Percentiles rank a stretch among this genome's conserved stretches.
Evolutionary conservation across 1,284 basidiomycete species (phyloP).

Genomic region (Cryptococcus floricola): DNA sequence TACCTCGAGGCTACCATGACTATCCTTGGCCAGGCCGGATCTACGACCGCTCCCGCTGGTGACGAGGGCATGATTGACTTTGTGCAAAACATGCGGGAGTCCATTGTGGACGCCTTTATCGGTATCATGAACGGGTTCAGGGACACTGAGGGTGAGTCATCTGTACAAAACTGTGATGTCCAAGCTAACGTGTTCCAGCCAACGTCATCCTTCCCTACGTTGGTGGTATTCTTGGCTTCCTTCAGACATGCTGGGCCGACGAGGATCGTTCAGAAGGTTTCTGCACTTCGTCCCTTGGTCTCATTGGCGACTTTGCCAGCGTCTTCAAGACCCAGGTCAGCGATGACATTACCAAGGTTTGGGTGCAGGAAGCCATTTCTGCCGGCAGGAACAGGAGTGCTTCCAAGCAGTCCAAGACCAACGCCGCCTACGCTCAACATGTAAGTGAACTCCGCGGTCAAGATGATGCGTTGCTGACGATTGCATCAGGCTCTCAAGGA

Average conservation of each 20-base stretch:
- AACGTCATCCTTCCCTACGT: slow-evolving; percentile 66
- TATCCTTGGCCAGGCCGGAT: slow-evolving; percentile 85
- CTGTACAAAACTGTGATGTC: slow-evolving; percentile 4
- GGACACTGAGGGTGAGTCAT: slow-evolving; percentile 61
- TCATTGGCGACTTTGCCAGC: slow-evolving; percentile 90
- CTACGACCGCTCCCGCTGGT: slow-evolving; percentile 73
- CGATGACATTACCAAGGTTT: slow-evolving; percentile 69
- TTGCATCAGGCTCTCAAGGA: slow-evolving; percentile 28
- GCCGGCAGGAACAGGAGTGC: slow-evolving; percentile 53
- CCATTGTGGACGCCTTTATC: slow-evolving; percentile 94
- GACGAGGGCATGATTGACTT: slow-evolving; percentile 61
- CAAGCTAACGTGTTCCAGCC: slow-evolving; percentile 7
- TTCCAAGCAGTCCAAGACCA: slow-evolving; percentile 52
- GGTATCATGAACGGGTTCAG: slow-evolving; percentile 90
- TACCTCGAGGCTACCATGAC: slow-evolving; percentile 87
- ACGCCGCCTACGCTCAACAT: slow-evolving; percentile 57
- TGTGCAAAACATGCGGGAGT: slow-evolving; percentile 83
- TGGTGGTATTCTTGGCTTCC: slow-evolving; percentile 71
- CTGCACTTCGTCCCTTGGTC: slow-evolving; percentile 70
- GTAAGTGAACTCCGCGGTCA: slow-evolving; percentile 32
- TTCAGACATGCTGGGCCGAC: slow-evolving; percentile 68
- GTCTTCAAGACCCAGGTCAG: slow-evolving; percentile 76
- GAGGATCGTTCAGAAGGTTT: slow-evolving; percentile 73
- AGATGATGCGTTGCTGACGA: not conserved
- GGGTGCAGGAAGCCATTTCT: slow-evolving; percentile 76